Evolutionary conservation across 805 yeast species (phyloP).

Genomic region (Tetrapisispora pingtungensis): DNA sequence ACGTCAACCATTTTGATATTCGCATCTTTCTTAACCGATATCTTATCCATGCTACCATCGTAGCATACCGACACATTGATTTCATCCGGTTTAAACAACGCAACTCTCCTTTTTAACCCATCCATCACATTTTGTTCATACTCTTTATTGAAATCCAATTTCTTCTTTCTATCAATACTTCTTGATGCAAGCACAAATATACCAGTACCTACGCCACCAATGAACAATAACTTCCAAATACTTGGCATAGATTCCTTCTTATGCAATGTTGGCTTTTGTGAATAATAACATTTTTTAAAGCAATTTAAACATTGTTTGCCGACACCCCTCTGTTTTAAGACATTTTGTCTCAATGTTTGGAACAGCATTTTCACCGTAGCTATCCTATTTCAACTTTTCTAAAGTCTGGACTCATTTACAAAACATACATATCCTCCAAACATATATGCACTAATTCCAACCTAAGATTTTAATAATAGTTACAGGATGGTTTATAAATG

Average conservation of each 20-base stretch:
- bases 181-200: conserved; percentile 33
- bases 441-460: no score
- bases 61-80: conserved; percentile 29
- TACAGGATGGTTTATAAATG: no score
- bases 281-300: no score
- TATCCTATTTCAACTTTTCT: no score
- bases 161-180: conserved; percentile 25
- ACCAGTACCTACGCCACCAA: conserved; percentile 38
- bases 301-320: no score
- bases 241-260: not conserved
- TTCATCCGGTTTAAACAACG: conserved; percentile 34
- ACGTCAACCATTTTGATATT: conserved; percentile 24
- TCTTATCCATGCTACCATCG: not conserved
- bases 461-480: no score
- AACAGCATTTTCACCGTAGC: no score
- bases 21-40: not conserved
- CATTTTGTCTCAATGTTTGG: no score
- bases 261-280: not conserved
- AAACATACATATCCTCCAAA: no score
- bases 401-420: no score
- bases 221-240: conserved; percentile 32
- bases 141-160: conserved; percentile 28
- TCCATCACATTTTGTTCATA: conserved; percentile 29
- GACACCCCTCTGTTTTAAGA: no score
- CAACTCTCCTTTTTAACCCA: conserved; percentile 42